These are phyloP conservation scores for Rhizopogon salebrosus DNA, from an alignment of 768 basidiomycete genomes.

Conservation along the genomic window DNA sequence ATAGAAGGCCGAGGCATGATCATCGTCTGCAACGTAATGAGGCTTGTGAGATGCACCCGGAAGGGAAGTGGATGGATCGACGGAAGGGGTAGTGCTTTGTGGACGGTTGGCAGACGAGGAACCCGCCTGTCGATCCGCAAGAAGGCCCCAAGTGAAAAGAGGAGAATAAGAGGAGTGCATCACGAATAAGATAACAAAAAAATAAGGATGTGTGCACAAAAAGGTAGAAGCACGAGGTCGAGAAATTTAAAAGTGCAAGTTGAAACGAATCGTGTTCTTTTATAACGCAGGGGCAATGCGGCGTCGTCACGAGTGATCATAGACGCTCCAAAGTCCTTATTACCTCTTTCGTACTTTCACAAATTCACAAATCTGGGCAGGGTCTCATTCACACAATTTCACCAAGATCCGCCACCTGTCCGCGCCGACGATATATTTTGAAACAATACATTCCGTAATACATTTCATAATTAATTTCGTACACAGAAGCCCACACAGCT, in stretches of 20 bases:
- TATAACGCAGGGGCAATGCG: slow-evolving; percentile 2
- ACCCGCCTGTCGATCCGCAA: slow-evolving; percentile 28
- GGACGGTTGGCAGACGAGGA: slow-evolving; percentile 16
- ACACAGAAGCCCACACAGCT: no score
- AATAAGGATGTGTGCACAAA: not conserved
- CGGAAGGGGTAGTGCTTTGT: slow-evolving; percentile 9
- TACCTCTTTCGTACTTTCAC: not conserved
- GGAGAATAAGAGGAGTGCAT: slow-evolving; percentile 41
- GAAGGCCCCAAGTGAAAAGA: slow-evolving; percentile 61
- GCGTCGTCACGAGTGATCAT: slow-evolving; percentile 7
- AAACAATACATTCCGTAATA: no score
- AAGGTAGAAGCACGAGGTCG: not conserved
- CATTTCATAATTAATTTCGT: no score
- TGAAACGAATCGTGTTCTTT: not conserved
- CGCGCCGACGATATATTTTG: no score
- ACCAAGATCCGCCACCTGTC: no score
- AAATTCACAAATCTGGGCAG: slow-evolving; percentile 2
- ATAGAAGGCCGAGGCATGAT: slow-evolving; percentile 38
- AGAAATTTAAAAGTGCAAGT: not conserved
- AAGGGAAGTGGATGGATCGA: slow-evolving; percentile 6
- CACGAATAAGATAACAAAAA: not conserved
- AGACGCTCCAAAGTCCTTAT: slow-evolving; percentile 2
- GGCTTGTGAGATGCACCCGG: not conserved
- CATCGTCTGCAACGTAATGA: slow-evolving; percentile 15
- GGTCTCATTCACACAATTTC: no score